Base-by-base conservation (phyloP, 2,329 filamentous ascomycete species). In the Ascosphaera aggregata region DNA sequence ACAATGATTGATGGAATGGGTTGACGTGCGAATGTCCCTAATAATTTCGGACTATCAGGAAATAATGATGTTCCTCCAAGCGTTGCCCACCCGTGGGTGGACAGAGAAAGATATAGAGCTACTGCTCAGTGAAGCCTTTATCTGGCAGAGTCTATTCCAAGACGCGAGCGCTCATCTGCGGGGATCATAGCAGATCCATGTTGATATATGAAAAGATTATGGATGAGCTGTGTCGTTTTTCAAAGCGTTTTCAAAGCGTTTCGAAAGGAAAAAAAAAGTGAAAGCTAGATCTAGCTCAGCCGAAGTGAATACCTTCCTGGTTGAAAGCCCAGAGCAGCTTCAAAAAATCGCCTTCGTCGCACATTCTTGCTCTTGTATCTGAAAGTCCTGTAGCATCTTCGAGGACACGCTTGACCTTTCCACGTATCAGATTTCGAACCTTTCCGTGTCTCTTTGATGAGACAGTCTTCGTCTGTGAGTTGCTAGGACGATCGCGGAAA, bases 51-150 rank as follows among this genome's bases (percentile, higher is more conserved):
- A 37, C 18, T 17, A 18, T n/a, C 69, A 95, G 62, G 86, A 94
- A 57, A 77, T 93, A 43, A 94, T 98, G 85, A 98, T 98, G 86
- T 98, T 98, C 54, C 63, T 98, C 40, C 89, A 98, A 60, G 80
- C 82, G 35, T 63, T 98, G 41, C 89, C 91, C 2, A 98, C 91
- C 4, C 77, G 79, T 48, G 71, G 77, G 40, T 98, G 89, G 89
- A 94, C 82, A 1, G 89, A 94, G 54, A 95, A 95, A 62, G 89
- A 98, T 52, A 92, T 98, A 49, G 89, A 95, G 56, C 67, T 98
- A 42, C 64, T 98, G 40, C 66, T 98, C 34, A 94, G 84, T 53
- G 89, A 98, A 61, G 89, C 89, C 2, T 98, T 89, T 51, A 94
- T 98, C 46, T 98, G 89, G 91, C 85, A 98, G 62, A 93, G 81